Conservation (phyloP, 257 asterid species). For the Marsdenia floribunda region DNA sequence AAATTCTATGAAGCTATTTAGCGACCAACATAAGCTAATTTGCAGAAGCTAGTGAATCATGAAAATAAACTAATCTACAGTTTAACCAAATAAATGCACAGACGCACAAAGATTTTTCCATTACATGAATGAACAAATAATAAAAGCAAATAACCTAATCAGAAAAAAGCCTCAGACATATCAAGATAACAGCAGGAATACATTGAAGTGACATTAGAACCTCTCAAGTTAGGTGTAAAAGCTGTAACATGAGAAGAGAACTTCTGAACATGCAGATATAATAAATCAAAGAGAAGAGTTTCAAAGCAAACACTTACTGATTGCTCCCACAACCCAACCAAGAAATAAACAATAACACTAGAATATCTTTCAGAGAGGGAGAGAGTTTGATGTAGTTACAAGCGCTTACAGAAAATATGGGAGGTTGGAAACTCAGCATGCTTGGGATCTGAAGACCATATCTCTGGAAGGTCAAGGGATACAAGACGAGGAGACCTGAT, state of each 20-base stretch:
- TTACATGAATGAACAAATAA: not conserved
- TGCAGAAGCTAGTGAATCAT: not conserved
- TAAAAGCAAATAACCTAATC: not conserved
- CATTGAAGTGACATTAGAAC: not conserved
- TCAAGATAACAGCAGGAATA: not conserved
- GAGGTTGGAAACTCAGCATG: slow-evolving; percentile 17
- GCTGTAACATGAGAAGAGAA: not conserved
- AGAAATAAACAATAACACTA: not conserved
- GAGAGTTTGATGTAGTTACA: slow-evolving; percentile 13
- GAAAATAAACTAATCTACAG: not conserved
- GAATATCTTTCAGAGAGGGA: not conserved
- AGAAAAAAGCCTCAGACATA: not conserved
- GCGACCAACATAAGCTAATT: not conserved
- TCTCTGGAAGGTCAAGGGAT: slow-evolving; percentile 57
- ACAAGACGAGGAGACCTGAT: slow-evolving; percentile 54
- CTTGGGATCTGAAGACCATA: slow-evolving; percentile 38
- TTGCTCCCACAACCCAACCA: not conserved
- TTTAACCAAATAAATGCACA: not conserved
- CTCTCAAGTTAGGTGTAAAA: not conserved
- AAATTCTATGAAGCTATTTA: not conserved
- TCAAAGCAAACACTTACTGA: not conserved
- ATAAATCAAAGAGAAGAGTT: not conserved
- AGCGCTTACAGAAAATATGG: slow-evolving; percentile 25
- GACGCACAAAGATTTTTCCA: not conserved
- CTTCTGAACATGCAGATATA: not conserved